A percentile compares a stretch with the other conserved stretches of the same genome.
phyloP scores from a whole-genome alignment of 2,329 filamentous ascomycete species.

The Septoria linicola region DNA sequence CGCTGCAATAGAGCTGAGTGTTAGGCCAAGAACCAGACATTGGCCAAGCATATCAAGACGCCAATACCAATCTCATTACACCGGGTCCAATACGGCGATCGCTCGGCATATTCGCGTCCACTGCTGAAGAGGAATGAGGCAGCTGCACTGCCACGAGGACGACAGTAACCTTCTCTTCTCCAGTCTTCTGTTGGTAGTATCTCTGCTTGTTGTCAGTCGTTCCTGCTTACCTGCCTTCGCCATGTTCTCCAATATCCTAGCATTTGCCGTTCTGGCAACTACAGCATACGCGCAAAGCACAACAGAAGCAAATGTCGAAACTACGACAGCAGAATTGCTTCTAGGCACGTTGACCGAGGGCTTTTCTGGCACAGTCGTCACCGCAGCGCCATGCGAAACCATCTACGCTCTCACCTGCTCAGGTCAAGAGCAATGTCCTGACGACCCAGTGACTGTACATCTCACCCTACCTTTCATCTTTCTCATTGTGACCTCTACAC shows the following conservation, averaged over 20 bases:
- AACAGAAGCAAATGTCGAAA: not conserved
- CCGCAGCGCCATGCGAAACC: constrained; percentile 12
- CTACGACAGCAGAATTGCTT: constrained; percentile 3
- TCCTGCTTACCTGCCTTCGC: not conserved
- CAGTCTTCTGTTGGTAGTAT: not conserved
- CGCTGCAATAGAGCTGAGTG: not conserved
- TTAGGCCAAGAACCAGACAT: not conserved
- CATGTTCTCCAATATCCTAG: not conserved
- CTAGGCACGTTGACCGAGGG: constrained; percentile 8
- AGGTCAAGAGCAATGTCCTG: constrained; percentile 5
- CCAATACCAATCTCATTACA: not conserved
- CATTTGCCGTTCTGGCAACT: not conserved
- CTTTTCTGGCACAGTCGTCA: constrained; percentile 9
- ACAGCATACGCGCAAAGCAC: constrained; percentile 1
- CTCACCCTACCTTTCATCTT: not conserved
- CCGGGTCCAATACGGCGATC: not conserved
- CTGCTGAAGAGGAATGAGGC: no score
- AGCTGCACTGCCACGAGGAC: not conserved
- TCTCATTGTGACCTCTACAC: not conserved
- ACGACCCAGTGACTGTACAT: not conserved
- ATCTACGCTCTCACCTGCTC: constrained; percentile 8
- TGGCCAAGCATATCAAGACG: constrained; percentile 4
- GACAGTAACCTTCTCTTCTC: not conserved
- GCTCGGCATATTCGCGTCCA: not conserved
- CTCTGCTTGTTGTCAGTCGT: not conserved